Percentiles rank a stretch among this genome's conserved stretches.
Conservation (phyloP, 192 early-diverging fungal species). For the Coemansia interrupta region DNA sequence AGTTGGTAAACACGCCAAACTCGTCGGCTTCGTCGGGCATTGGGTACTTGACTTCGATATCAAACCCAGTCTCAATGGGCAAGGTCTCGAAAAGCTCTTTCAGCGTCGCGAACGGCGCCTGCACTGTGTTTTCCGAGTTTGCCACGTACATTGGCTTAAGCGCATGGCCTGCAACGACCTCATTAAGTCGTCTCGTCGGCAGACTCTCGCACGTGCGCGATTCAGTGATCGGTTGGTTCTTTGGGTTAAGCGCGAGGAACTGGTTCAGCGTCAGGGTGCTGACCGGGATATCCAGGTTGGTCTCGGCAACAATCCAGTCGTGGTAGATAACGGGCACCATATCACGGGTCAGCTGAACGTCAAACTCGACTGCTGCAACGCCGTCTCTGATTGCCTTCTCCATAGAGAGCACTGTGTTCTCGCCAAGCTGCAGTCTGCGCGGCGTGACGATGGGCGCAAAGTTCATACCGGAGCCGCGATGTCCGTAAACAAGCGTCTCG, state of each 20-base stretch:
- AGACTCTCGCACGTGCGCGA: slow-evolving; percentile 33
- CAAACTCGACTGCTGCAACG: slow-evolving; percentile 89
- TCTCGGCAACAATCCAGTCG: slow-evolving; percentile 81
- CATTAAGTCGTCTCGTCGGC: not conserved
- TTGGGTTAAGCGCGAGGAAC: slow-evolving; percentile 60
- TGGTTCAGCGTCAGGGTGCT: slow-evolving; percentile 66
- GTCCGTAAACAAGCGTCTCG: slow-evolving; percentile 67
- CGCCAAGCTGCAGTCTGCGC: slow-evolving; percentile 73
- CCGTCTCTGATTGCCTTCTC: slow-evolving; percentile 77
- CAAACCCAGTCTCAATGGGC: slow-evolving; percentile 76
- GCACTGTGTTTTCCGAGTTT: slow-evolving; percentile 76
- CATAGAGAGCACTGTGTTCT: slow-evolving; percentile 89
- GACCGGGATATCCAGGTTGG: slow-evolving; percentile 66
- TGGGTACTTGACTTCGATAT: slow-evolving; percentile 96
- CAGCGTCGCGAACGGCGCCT: slow-evolving; percentile 83
- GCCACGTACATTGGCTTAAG: slow-evolving; percentile 61
- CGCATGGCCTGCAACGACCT: slow-evolving; percentile 5
- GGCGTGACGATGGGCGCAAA: slow-evolving; percentile 40
- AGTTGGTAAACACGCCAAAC: slow-evolving; percentile 61
- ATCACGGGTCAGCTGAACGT: slow-evolving; percentile 92
- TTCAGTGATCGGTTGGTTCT: slow-evolving; percentile 13
- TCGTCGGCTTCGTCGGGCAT: slow-evolving; percentile 85
- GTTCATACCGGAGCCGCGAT: slow-evolving; percentile 89
- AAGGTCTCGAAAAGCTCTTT: slow-evolving; percentile 73
- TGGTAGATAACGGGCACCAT: slow-evolving; percentile 85